Percentiles rank a stretch among this genome's conserved stretches.
phyloP scores from a whole-genome alignment of 2,329 filamentous ascomycete genomes.

The Xylaria sp. region DNA sequence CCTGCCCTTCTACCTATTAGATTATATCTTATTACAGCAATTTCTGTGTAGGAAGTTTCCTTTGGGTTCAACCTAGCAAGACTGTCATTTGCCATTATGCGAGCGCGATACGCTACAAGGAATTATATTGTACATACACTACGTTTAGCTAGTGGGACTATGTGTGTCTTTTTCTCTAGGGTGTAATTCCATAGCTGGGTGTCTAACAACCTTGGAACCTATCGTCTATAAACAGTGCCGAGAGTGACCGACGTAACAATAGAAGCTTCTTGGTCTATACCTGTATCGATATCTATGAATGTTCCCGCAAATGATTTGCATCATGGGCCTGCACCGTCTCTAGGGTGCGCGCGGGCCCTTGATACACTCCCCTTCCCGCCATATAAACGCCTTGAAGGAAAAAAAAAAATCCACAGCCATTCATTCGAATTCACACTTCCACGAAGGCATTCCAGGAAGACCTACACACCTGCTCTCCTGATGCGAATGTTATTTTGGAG shows the following conservation, averaged over 20 bases:
- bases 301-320: slow-evolving; percentile 32
- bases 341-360: slow-evolving; percentile 1
- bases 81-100: background rate
- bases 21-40: too few species aligned
- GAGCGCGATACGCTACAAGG: background rate
- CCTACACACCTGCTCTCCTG: background rate
- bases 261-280: slow-evolving; percentile 32
- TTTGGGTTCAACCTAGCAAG: background rate
- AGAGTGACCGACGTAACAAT: background rate
- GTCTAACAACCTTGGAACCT: background rate
- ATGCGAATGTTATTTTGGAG: slow-evolving; percentile 35
- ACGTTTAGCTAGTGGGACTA: background rate
- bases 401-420: slow-evolving; percentile 12
- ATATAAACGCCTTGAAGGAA: slow-evolving; percentile 15
- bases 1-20: too few species aligned
- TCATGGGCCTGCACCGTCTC: slow-evolving; percentile 28
- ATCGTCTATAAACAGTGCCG: slow-evolving; percentile 32
- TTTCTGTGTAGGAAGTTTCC: too few species aligned
- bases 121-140: background rate
- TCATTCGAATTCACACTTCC: background rate
- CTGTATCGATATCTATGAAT: slow-evolving; percentile 33
- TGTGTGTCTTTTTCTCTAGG: background rate
- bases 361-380: background rate
- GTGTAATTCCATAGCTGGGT: background rate
- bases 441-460: background rate